Conservation (phyloP, 352 stramenopile species). For the Phytophthora europaea region DNA sequence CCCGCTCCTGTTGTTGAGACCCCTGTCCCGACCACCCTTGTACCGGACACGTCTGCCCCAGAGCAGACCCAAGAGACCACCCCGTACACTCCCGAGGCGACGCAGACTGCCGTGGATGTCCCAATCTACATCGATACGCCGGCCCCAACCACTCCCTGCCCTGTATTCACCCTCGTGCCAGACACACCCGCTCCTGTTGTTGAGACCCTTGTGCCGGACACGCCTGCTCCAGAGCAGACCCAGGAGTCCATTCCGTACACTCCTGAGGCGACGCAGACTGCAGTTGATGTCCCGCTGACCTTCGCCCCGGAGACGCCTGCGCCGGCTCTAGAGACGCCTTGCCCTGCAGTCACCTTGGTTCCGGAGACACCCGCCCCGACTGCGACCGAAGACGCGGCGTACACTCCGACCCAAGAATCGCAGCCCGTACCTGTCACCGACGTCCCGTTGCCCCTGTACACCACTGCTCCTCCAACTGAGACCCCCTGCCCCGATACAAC, state of each 20-base stretch:
- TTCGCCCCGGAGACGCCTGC: constrained; percentile 1
- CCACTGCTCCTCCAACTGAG: constrained; percentile 13
- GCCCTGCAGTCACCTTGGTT: constrained; percentile 9
- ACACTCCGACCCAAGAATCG: constrained; percentile 12
- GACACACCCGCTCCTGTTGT: constrained; percentile 2
- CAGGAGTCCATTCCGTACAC: constrained; percentile 20
- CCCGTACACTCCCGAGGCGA: constrained; percentile 3
- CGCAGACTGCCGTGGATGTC: constrained; percentile 2
- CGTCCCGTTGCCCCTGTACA: constrained; percentile 20
- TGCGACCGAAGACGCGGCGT: not conserved
- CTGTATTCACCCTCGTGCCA: constrained; percentile 9
- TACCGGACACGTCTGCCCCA: constrained; percentile 25
- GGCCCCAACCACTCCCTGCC: constrained; percentile 23
- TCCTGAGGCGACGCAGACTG: constrained; percentile 3
- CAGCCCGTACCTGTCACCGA: constrained; percentile 21
- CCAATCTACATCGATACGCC: constrained; percentile 3
- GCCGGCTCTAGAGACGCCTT: constrained; percentile 16
- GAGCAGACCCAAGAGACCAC: constrained; percentile 12
- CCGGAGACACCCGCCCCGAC: constrained; percentile 12
- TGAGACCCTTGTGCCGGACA: constrained; percentile 14
- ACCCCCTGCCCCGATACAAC: constrained; percentile 18
- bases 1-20: constrained; percentile 2
- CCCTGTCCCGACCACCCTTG: constrained; percentile 1
- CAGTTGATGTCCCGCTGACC: not conserved
- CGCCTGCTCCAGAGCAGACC: constrained; percentile 3